A percentile compares a stretch with the other conserved stretches of the same genome.
These are phyloP conservation scores for Irpex sp. DNA, from an alignment of 1,284 basidiomycete species.

Conservation along the genomic window DNA sequence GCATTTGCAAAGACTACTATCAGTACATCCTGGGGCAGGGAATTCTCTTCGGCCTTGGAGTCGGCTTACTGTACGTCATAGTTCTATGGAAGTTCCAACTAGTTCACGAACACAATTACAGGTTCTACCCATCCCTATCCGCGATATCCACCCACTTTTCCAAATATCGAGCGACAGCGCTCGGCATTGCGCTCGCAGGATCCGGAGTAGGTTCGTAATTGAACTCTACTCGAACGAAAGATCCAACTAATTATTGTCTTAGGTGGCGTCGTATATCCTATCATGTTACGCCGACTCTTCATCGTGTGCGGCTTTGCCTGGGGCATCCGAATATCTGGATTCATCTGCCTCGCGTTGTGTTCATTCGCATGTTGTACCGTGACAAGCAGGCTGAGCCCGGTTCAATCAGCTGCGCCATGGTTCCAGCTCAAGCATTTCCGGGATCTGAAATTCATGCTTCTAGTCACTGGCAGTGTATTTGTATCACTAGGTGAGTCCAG, in stretches of 20 bases:
- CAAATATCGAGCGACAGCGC: conserved; percentile 52
- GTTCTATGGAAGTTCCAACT: neutral
- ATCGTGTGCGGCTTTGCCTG: conserved; percentile 54
- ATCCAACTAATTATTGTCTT: neutral
- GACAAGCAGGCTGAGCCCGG: conserved; percentile 21
- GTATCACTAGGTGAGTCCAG: conserved; percentile 26
- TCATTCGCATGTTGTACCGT: conserved; percentile 23
- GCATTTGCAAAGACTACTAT: conserved; percentile 33
- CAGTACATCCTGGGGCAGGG: conserved; percentile 37
- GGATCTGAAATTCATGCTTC: conserved; percentile 29
- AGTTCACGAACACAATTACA: conserved; percentile 1
- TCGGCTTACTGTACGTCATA: conserved; percentile 30
- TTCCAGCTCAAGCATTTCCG: conserved; percentile 26
- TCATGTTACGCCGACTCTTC: conserved; percentile 60
- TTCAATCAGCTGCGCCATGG: conserved; percentile 16
- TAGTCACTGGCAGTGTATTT: conserved; percentile 26
- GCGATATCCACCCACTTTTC: conserved; percentile 48
- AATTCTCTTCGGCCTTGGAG: conserved; percentile 33
- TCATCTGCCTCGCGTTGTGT: conserved; percentile 29
- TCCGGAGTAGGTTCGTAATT: conserved; percentile 25
- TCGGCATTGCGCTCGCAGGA: conserved; percentile 41
- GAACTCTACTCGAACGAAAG: conserved; percentile 5
- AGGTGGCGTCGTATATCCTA: conserved; percentile 69
- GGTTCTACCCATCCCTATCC: conserved; percentile 26
- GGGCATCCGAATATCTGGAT: conserved; percentile 42